A percentile compares a stretch with the other conserved stretches of the same genome.
Evolutionary conservation across 306 rosid species (phyloP).

Genomic region (Notholithocarpus densiflorus): DNA sequence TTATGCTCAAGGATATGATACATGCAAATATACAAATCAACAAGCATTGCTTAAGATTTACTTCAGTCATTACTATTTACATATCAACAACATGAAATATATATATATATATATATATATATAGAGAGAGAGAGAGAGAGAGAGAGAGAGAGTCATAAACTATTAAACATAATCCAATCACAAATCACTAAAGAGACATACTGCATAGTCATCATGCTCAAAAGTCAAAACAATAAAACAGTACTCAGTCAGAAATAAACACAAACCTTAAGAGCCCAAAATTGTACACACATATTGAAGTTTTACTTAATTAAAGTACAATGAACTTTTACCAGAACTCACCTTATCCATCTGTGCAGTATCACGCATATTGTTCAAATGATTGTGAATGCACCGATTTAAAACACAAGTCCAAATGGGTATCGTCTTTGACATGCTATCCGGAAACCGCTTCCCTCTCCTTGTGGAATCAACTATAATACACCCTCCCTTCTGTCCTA

Average conservation of each 20-base stretch:
- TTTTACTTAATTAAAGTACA: background rate
- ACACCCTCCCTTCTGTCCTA: constrained; percentile 88
- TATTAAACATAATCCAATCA: background rate
- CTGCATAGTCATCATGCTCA: background rate
- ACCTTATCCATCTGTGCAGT: constrained; percentile 29
- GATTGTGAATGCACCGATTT: constrained; percentile 59
- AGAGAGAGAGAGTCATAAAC: background rate
- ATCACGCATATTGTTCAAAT: constrained; percentile 30
- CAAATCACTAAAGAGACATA: background rate
- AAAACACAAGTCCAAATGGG: constrained; percentile 92
- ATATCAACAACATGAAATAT: too few relatives aligned
- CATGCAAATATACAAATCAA: background rate
- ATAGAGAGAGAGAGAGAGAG: too few relatives aligned
- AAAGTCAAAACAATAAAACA: background rate
- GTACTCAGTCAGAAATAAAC: background rate
- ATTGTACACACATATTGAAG: background rate
- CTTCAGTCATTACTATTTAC: too few relatives aligned
- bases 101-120: too few relatives aligned
- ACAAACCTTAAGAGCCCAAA: background rate
- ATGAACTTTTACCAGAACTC: constrained; percentile 20
- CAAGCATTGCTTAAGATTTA: background rate
- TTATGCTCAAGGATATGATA: background rate
- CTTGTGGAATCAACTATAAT: constrained; percentile 86
- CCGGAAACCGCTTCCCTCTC: constrained; percentile 88
- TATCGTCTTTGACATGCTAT: constrained; percentile 94